These are phyloP conservation scores for Ophiostoma tasmaniense DNA, from an alignment of 2,329 filamentous ascomycete species.

Conservation along the genomic window DNA sequence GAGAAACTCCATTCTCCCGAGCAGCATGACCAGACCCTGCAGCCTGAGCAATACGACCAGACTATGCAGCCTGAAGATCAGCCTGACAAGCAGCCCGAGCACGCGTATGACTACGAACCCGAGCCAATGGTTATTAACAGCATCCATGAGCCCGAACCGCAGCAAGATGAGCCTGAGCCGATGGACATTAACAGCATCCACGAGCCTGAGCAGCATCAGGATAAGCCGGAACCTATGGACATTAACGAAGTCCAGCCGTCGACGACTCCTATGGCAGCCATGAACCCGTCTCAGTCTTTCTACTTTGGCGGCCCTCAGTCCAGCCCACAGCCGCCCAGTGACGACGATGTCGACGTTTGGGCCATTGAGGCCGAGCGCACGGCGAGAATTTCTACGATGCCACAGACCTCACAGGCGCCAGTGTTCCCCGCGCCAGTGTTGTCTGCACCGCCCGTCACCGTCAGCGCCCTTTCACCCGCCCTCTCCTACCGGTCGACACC, in stretches of 20 bases:
- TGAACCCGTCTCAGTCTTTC: background rate
- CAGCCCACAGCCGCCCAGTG: background rate
- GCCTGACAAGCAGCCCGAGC: no score
- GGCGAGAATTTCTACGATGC: conserved; percentile 25
- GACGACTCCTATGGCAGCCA: background rate
- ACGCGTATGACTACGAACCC: background rate
- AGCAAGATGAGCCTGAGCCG: background rate
- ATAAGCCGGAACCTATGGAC: background rate
- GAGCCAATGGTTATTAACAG: no score
- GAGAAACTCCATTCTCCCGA: background rate
- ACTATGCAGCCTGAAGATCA: background rate
- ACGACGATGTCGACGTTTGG: conserved; percentile 45
- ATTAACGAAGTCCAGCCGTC: background rate
- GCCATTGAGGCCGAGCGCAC: conserved; percentile 46
- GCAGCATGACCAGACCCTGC: background rate
- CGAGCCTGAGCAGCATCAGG: background rate
- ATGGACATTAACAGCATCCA: conserved; percentile 6
- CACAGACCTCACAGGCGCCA: background rate
- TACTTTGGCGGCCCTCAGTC: background rate
- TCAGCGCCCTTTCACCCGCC: background rate
- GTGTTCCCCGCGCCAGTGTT: background rate
- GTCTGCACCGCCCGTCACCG: background rate
- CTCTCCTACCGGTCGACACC: background rate
- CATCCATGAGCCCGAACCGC: no score
- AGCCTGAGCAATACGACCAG: background rate